phyloP scores from a whole-genome alignment of 108 stramenopile species.

The Fistulifera pelliculosa region DNA sequence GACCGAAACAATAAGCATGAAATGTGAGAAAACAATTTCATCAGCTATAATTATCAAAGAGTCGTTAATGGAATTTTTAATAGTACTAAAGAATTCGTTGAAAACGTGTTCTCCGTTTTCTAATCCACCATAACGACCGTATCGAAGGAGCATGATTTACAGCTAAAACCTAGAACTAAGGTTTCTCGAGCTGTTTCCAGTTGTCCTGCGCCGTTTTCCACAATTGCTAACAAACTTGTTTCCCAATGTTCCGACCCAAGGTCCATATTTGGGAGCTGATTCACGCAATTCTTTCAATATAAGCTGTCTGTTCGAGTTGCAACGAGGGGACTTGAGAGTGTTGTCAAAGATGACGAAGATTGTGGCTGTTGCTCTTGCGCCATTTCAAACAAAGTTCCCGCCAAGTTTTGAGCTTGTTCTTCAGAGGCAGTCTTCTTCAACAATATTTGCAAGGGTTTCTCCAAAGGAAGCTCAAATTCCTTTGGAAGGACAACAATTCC shows the following conservation, averaged over 20 bases:
- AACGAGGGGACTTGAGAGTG: constrained; percentile 3
- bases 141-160: no score
- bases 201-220: constrained; percentile 4
- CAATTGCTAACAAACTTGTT: constrained; percentile 18
- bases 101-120: no score
- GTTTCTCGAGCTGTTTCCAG: no score
- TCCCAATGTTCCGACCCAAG: constrained; percentile 18
- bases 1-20: no score
- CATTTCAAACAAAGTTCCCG: constrained; percentile 14
- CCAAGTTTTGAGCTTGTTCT: constrained; percentile 15
- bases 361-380: background rate
- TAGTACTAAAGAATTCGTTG: no score
- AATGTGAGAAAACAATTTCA: no score
- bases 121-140: no score
- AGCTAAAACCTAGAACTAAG: no score
- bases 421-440: constrained; percentile 20
- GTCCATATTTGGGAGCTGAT: constrained; percentile 19
- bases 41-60: no score
- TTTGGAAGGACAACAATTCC: background rate
- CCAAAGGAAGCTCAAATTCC: constrained; percentile 1
- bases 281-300: constrained; percentile 21
- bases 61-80: no score
- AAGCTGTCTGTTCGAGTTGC: constrained; percentile 25
- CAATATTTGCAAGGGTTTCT: constrained; percentile 17
- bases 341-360: background rate